Evolutionary conservation across 2,329 filamentous ascomycete genomes (phyloP).

Genomic region (Sarocladium oryzae): DNA sequence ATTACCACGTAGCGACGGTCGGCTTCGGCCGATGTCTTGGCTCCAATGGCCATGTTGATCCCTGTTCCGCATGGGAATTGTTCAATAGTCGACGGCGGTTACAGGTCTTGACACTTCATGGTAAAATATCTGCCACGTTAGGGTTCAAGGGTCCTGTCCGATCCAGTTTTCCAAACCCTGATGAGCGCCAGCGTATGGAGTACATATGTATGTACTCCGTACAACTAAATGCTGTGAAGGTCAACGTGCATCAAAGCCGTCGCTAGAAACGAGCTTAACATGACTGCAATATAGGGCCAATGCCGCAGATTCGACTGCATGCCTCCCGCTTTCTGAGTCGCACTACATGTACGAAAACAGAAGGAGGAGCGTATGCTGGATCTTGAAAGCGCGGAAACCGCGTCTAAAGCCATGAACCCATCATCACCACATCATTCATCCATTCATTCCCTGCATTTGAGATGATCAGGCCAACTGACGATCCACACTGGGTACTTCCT

Average conservation of each 20-base stretch:
- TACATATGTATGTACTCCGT: too few species aligned
- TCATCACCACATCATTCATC: too few species aligned
- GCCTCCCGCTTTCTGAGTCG: background rate
- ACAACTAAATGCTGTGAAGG: too few species aligned
- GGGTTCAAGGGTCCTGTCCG: background rate
- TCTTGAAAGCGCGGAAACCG: too few species aligned
- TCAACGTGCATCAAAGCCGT: too few species aligned
- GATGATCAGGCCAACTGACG: too few species aligned
- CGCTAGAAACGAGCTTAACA: background rate
- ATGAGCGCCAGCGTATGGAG: too few species aligned
- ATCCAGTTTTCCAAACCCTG: background rate
- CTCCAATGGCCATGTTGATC: background rate
- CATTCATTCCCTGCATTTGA: too few species aligned
- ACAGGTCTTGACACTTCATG: background rate
- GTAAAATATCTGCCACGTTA: background rate
- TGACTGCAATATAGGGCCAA: background rate
- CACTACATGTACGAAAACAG: background rate
- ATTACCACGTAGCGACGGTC: background rate
- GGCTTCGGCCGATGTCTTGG: background rate
- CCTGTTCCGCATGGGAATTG: background rate
- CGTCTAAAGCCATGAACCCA: too few species aligned
- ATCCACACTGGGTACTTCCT: too few species aligned
- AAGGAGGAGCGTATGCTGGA: background rate
- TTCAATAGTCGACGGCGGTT: background rate
- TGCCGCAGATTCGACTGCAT: background rate